phyloP scores from a whole-genome alignment of 2,329 filamentous ascomycete species.

The Fusarium irregulare region DNA sequence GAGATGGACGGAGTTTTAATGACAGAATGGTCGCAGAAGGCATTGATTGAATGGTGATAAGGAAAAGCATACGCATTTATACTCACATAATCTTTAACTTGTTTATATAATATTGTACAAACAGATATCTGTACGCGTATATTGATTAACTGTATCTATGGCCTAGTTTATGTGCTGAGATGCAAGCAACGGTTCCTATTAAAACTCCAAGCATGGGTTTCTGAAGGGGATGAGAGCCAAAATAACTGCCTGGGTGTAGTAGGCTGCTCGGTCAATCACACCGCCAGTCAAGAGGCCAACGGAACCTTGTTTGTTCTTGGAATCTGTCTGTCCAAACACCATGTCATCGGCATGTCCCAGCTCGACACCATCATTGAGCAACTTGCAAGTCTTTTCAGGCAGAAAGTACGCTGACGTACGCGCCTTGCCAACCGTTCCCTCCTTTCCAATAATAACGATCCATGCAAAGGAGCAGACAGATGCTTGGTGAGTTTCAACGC shows the following conservation, averaged over 20 bases:
- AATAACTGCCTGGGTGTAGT: conserved; percentile 55
- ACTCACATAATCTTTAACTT: conserved; percentile 18
- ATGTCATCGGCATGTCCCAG: conserved; percentile 55
- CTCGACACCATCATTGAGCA: conserved; percentile 52
- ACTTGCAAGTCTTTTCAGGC: conserved; percentile 51
- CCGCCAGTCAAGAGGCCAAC: conserved; percentile 56
- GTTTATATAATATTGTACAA: not conserved
- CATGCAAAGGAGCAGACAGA: conserved; percentile 55
- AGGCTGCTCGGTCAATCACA: conserved; percentile 51
- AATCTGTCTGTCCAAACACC: conserved; percentile 53
- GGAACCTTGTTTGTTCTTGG: conserved; percentile 54
- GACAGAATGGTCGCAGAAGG: conserved; percentile 8
- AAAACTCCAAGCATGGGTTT: conserved; percentile 51
- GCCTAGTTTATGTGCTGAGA: not conserved
- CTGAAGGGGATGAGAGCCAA: conserved; percentile 56
- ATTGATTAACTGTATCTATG: not conserved
- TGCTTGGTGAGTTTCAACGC: conserved; percentile 48
- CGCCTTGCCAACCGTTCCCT: conserved; percentile 51
- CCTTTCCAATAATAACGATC: conserved; percentile 50
- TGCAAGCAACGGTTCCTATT: not conserved
- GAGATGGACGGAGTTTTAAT: conserved; percentile 10
- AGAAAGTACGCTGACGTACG: conserved; percentile 54
- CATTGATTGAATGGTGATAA: not conserved
- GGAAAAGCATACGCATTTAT: conserved; percentile 21
- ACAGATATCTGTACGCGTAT: not conserved